Percentiles rank a stretch among this genome's conserved stretches.
phyloP scores from a whole-genome alignment of 257 asterid species.

The Solanum commersonii region DNA sequence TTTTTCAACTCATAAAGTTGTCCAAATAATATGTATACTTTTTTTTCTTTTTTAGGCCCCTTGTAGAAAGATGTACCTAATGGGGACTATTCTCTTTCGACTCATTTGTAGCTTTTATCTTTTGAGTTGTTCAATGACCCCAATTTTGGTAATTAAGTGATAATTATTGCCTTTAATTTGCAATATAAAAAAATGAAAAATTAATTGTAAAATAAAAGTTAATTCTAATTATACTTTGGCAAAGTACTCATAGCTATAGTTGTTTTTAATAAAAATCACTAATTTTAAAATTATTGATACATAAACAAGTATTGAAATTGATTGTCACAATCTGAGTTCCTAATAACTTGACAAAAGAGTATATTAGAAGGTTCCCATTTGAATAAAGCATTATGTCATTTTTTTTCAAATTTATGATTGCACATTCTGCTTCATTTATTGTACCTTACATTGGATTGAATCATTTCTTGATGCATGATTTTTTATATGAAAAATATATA shows the following conservation, averaged over 20 bases:
- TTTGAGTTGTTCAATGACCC: conserved; percentile 17
- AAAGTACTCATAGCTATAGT: not conserved
- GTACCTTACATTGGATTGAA: not conserved
- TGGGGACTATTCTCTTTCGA: not conserved
- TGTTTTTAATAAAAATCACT: not conserved
- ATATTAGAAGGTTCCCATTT: not conserved
- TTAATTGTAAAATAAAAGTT: not conserved
- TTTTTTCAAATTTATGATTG: not conserved
- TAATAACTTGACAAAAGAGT: not conserved
- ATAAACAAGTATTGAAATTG: not conserved
- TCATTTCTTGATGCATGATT: not conserved
- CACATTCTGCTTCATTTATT: not conserved
- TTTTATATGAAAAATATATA: not conserved
- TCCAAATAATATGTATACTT: not conserved
- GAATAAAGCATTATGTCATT: not conserved
- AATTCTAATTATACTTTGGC: not conserved
- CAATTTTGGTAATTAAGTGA: not conserved
- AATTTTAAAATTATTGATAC: not conserved
- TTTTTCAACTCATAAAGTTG: not conserved
- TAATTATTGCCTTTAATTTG: not conserved
- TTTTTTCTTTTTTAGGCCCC: not conserved
- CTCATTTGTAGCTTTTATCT: conserved; percentile 2
- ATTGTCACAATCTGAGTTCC: not conserved
- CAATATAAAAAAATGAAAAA: not conserved
- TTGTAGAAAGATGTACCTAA: not conserved